These are phyloP conservation scores for Alternaria dauci DNA, from an alignment of 2,329 filamentous ascomycete genomes.

Conservation along the genomic window DNA sequence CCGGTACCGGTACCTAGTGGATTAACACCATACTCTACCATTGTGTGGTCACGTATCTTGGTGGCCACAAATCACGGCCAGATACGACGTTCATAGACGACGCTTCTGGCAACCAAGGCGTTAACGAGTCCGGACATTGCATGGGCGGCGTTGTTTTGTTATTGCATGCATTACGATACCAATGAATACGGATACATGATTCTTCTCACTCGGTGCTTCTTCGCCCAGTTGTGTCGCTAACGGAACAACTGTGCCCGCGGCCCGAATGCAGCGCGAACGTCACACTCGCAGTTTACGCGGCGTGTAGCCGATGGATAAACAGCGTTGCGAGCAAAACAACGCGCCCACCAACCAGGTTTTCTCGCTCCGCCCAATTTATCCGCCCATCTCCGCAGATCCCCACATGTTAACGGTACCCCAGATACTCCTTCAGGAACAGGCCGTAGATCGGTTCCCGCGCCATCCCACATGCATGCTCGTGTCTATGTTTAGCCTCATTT, in stretches of 20 bases:
- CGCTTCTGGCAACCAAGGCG: neutral
- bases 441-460: conserved; percentile 18
- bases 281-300: conserved; percentile 19
- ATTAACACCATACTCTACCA: neutral
- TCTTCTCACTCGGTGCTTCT: neutral
- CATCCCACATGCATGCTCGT: conserved; percentile 22
- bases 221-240: neutral
- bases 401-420: conserved; percentile 25
- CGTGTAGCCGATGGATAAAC: conserved; percentile 29
- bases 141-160: conserved; percentile 20
- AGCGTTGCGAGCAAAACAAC: conserved; percentile 3
- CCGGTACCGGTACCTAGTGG: neutral
- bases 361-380: conserved; percentile 41
- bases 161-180: conserved; percentile 27
- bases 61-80: neutral
- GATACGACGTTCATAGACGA: neutral
- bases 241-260: conserved; percentile 15
- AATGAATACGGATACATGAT: conserved; percentile 28
- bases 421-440: conserved; percentile 30
- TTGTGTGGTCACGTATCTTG: neutral
- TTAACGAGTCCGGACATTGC: conserved; percentile 6
- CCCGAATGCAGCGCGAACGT: conserved; percentile 4
- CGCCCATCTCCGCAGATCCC: conserved; percentile 39
- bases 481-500: conserved; percentile 27
- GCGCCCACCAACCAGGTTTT: conserved; percentile 39